Evolutionary conservation across 1,284 basidiomycete genomes (phyloP).

Genomic region (Termitomyces sp.): DNA sequence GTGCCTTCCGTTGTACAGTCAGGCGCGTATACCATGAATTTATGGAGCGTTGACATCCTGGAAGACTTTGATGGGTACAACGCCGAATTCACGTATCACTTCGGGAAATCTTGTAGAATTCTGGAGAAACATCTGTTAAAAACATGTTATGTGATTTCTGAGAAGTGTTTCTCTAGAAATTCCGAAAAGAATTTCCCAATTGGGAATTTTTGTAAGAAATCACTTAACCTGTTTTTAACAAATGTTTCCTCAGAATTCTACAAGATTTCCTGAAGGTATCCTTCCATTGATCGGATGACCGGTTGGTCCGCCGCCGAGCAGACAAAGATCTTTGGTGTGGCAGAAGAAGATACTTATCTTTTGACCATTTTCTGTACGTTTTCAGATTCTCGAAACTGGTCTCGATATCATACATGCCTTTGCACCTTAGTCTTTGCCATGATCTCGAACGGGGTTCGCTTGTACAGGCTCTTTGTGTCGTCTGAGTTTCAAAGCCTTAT

Average conservation of each 20-base stretch:
- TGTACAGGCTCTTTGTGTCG: slow-evolving; percentile 1
- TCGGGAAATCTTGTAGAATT: too few relatives aligned
- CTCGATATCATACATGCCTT: neutral
- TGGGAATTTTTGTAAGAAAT: too few relatives aligned
- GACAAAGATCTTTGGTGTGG: neutral
- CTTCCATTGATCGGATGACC: too few relatives aligned
- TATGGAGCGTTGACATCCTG: slow-evolving; percentile 20
- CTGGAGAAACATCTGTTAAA: too few relatives aligned
- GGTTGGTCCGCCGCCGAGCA: neutral
- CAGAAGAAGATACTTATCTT: neutral
- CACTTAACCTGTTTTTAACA: too few relatives aligned
- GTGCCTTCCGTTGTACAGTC: slow-evolving; percentile 46
- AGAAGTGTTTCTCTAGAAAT: too few relatives aligned
- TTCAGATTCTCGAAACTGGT: neutral
- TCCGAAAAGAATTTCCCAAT: too few relatives aligned
- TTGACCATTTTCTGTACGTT: neutral
- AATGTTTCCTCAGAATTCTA: too few relatives aligned
- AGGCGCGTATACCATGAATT: slow-evolving; percentile 50
- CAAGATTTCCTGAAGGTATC: too few relatives aligned
- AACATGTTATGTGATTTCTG: too few relatives aligned
- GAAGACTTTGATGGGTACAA: neutral
- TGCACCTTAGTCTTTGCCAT: neutral
- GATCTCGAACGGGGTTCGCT: neutral
- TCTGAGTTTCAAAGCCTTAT: neutral
- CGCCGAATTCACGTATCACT: too few relatives aligned